A percentile compares a stretch with the other conserved stretches of the same genome.
phyloP scores from a whole-genome alignment of 2,329 filamentous ascomycete genomes.

The Diaporthe sp. region DNA sequence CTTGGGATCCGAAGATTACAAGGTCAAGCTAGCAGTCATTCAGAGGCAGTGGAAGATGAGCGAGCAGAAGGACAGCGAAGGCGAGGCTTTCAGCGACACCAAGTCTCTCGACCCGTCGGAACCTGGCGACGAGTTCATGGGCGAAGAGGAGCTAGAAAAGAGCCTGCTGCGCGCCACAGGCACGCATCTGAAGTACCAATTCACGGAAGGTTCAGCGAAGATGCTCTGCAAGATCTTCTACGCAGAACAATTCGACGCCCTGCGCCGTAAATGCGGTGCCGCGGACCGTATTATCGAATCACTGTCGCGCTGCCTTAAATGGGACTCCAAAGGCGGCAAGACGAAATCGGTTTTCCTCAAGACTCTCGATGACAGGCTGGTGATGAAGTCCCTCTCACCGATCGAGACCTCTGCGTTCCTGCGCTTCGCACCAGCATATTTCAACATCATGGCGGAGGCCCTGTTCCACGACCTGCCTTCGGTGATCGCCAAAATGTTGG shows the following conservation, averaged over 20 bases:
- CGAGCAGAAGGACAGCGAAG: constrained; percentile 50
- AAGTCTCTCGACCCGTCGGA: constrained; percentile 48
- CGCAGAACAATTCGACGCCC: constrained; percentile 95
- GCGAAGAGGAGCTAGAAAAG: constrained; percentile 83
- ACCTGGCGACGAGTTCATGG: constrained; percentile 51
- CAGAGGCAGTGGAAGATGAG: constrained; percentile 60
- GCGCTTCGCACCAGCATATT: constrained; percentile 95
- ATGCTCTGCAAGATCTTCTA: constrained; percentile 99
- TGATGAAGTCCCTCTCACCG: constrained; percentile 90
- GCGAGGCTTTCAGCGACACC: constrained; percentile 42
- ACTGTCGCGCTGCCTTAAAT: constrained; percentile 93
- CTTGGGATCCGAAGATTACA: constrained; percentile 88
- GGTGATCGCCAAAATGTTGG: constrained; percentile 99
- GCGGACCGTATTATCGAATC: constrained; percentile 95
- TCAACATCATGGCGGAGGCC: constrained; percentile 95
- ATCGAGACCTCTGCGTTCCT: constrained; percentile 95
- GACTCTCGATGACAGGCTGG: constrained; percentile 92
- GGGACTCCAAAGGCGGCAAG: constrained; percentile 98
- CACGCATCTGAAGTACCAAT: constrained; percentile 95
- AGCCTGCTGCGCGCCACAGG: constrained; percentile 86
- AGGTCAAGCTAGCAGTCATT: constrained; percentile 78
- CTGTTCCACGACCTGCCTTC: constrained; percentile 95
- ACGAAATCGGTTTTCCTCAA: constrained; percentile 98
- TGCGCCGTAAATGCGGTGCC: constrained; percentile 91
- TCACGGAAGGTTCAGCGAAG: constrained; percentile 90